Evolutionary conservation across 306 rosid genomes (phyloP).

Genomic region (Prunus armeniaca): DNA sequence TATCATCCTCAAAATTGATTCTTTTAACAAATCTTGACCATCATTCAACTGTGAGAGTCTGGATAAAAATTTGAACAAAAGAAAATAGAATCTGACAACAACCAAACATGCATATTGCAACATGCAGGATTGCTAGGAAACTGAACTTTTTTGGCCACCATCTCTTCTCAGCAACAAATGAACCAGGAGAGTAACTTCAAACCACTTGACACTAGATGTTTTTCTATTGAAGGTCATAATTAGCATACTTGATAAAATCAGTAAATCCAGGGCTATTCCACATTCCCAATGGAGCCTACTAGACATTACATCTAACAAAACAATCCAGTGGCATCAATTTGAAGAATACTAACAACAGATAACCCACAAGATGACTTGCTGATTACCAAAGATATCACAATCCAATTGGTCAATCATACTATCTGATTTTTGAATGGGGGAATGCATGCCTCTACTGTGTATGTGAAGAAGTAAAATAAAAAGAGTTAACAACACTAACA

Average conservation of each 20-base stretch:
- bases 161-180: conserved; percentile 5
- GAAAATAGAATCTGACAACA: conserved; percentile 4
- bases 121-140: neutral
- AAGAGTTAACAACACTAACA: no score
- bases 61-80: neutral
- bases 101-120: conserved; percentile 4
- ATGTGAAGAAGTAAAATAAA: neutral
- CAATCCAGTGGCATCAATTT: conserved; percentile 8
- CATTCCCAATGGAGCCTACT: conserved; percentile 4
- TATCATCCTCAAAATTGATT: neutral
- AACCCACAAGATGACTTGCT: neutral
- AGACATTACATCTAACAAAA: neutral
- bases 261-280: neutral
- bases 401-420: neutral
- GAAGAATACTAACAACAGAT: neutral
- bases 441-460: neutral
- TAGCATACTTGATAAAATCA: conserved; percentile 3
- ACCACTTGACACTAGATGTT: conserved; percentile 5
- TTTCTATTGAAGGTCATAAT: conserved; percentile 2
- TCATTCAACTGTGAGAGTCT: neutral
- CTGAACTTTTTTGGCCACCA: conserved; percentile 2
- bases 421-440: neutral
- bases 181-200: neutral
- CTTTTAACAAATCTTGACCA: conserved; percentile 7
- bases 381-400: neutral